These are phyloP conservation scores for Phytophthora megakarya DNA, from an alignment of 352 stramenopile species.

Conservation along the genomic window DNA sequence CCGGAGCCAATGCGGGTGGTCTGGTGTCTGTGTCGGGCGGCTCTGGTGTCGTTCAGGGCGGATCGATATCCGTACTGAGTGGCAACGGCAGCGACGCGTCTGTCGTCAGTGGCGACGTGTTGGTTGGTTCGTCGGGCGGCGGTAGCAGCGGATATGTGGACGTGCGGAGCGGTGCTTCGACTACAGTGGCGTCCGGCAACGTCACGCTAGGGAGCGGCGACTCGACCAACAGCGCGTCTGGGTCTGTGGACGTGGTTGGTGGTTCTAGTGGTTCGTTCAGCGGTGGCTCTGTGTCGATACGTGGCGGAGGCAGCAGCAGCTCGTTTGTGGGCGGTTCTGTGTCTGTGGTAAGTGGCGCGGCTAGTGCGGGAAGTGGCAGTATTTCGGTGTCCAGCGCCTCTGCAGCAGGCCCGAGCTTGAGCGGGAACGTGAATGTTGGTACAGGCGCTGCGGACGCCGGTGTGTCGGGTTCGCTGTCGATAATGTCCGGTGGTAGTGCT, in stretches of 20 bases:
- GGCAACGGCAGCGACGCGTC: constrained; percentile 14
- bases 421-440: constrained; percentile 7
- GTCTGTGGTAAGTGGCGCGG: constrained; percentile 8
- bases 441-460: not conserved
- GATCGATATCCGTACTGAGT: constrained; percentile 22
- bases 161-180: constrained; percentile 5
- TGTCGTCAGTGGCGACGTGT: constrained; percentile 17
- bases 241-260: constrained; percentile 8
- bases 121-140: constrained; percentile 7
- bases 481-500: constrained; percentile 10
- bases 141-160: constrained; percentile 3
- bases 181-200: not conserved
- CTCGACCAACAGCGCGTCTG: constrained; percentile 1
- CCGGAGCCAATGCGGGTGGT: constrained; percentile 21
- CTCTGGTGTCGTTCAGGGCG: constrained; percentile 9
- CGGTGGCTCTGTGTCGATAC: constrained; percentile 3
- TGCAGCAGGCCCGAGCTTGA: constrained; percentile 3
- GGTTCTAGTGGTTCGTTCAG: constrained; percentile 3
- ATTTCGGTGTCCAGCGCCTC: not conserved
- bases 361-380: constrained; percentile 12
- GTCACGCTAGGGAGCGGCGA: constrained; percentile 2
- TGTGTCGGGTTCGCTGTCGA: constrained; percentile 9
- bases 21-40: constrained; percentile 24
- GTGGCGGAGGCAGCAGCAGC: constrained; percentile 4
- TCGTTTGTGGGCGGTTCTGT: constrained; percentile 12